These are phyloP conservation scores for Pinus taeda DNA, from an alignment of 75 land plant species.

Conservation along the genomic window DNA sequence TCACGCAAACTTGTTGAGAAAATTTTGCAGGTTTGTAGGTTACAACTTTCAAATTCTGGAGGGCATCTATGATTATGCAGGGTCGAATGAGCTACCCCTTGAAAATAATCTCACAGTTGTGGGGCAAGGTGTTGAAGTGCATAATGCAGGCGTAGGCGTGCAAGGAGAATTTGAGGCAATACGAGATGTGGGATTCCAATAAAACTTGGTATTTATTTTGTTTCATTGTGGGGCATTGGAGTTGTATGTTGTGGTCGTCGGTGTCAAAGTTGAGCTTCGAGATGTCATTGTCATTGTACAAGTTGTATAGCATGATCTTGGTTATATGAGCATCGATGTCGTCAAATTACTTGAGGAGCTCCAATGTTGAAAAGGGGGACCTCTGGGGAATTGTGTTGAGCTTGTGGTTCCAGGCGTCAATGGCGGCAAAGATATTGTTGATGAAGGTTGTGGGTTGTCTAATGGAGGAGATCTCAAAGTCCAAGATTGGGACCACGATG, in stretches of 20 bases:
- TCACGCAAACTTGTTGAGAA: not conserved
- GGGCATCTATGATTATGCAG: slow-evolving; percentile 16
- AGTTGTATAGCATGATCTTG: slow-evolving; percentile 14
- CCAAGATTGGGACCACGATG: slow-evolving; percentile 7
- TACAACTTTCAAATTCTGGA: slow-evolving; percentile 14
- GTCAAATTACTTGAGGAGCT: slow-evolving; percentile 6
- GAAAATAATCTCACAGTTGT: slow-evolving; percentile 19
- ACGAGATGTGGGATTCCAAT: too few relatives aligned
- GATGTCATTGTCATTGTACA: slow-evolving; percentile 10
- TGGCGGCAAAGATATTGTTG: not conserved
- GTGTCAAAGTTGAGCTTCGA: slow-evolving; percentile 11
- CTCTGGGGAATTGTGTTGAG: not conserved
- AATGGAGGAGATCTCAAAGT: not conserved
- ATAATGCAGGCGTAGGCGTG: slow-evolving; percentile 20
- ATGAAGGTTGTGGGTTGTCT: not conserved
- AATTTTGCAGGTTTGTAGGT: slow-evolving; percentile 23
- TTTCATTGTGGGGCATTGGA: not conserved
- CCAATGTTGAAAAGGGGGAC: slow-evolving; percentile 4
- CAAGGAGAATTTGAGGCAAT: too few relatives aligned
- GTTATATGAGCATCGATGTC: slow-evolving; percentile 10
- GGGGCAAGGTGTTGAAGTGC: slow-evolving; percentile 17
- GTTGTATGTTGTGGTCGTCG: not conserved
- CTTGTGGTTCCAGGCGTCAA: slow-evolving; percentile 8
- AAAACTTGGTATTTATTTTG: too few relatives aligned
- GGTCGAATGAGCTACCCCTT: slow-evolving; percentile 23